Percentiles rank a stretch among this genome's conserved stretches.
Conservation (phyloP, 1,139 yeast genomes). For the Suhomyces bolitotheri region DNA sequence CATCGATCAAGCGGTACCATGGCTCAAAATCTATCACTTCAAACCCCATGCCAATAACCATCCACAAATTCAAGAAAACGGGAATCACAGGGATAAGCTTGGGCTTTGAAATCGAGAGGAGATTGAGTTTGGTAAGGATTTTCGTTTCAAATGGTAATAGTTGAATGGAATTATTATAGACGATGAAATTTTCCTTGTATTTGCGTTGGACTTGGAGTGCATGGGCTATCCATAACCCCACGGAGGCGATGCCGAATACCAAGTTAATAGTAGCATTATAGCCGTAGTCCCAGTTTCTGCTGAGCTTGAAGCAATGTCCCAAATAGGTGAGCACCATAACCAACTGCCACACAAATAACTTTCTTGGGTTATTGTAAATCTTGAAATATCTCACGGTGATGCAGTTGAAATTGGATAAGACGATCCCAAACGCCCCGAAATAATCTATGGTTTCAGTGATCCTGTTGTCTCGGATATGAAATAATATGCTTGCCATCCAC, state of each 20-base stretch:
- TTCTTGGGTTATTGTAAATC: conserved; percentile 19
- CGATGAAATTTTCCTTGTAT: conserved; percentile 25
- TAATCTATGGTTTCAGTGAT: conserved; percentile 47
- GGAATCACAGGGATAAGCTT: conserved; percentile 40
- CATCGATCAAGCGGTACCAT: conserved; percentile 34
- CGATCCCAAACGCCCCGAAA: conserved; percentile 45
- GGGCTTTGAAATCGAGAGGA: conserved; percentile 28
- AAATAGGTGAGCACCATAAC: conserved; percentile 22
- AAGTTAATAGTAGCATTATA: conserved; percentile 41
- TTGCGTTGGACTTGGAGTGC: conserved; percentile 22
- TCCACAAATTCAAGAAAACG: conserved; percentile 35
- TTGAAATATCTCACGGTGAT: conserved; percentile 35
- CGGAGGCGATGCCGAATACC: conserved; percentile 33
- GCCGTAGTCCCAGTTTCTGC: conserved; percentile 39
- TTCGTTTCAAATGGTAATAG: conserved; percentile 44
- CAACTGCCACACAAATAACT: conserved; percentile 12
- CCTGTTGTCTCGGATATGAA: conserved; percentile 42
- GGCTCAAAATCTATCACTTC: conserved; percentile 45
- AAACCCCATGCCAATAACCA: conserved; percentile 36
- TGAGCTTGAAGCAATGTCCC: conserved; percentile 33
- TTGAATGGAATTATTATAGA: conserved; percentile 39
- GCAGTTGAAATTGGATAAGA: conserved; percentile 40
- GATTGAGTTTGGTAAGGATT: conserved; percentile 34
- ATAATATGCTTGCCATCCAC: conserved; percentile 42
- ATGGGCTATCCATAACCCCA: conserved; percentile 40